Conservation (phyloP, 2,329 filamentous ascomycete species). For the Diaporthe batatas region DNA sequence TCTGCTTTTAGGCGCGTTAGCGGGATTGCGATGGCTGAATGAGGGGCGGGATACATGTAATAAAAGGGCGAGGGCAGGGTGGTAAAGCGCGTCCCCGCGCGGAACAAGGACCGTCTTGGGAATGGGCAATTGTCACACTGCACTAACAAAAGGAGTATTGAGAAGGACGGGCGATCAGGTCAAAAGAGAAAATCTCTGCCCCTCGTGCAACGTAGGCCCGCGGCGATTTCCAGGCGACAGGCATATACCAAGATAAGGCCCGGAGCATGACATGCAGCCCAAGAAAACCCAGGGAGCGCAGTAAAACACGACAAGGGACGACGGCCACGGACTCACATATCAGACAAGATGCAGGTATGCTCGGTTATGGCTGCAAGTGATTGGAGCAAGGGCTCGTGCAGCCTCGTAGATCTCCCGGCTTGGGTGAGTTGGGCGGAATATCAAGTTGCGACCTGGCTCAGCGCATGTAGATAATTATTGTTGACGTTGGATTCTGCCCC, state of each 20-base stretch:
- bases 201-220: constrained; percentile 37
- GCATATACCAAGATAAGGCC: constrained; percentile 39
- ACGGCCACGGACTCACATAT: constrained; percentile 37
- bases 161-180: constrained; percentile 13
- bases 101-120: constrained; percentile 28
- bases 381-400: constrained; percentile 34
- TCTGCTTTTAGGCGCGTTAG: constrained; percentile 40
- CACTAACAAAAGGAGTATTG: constrained; percentile 15
- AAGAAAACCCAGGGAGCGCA: constrained; percentile 28
- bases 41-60: constrained; percentile 16
- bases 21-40: constrained; percentile 19
- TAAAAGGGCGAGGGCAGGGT: constrained; percentile 14
- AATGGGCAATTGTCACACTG: constrained; percentile 12
- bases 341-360: constrained; percentile 17
- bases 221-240: constrained; percentile 33
- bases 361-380: constrained; percentile 16
- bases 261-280: constrained; percentile 33
- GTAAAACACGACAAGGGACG: constrained; percentile 16
- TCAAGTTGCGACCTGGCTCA: constrained; percentile 21
- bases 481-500: background rate
- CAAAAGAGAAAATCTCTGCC: constrained; percentile 30
- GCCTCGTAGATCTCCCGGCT: constrained; percentile 15
- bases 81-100: constrained; percentile 12
- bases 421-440: constrained; percentile 11
- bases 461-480: background rate